Percentiles rank a stretch among this genome's conserved stretches.
phyloP scores from a whole-genome alignment of 1,284 basidiomycete genomes.

The Ustilago esculenta region DNA sequence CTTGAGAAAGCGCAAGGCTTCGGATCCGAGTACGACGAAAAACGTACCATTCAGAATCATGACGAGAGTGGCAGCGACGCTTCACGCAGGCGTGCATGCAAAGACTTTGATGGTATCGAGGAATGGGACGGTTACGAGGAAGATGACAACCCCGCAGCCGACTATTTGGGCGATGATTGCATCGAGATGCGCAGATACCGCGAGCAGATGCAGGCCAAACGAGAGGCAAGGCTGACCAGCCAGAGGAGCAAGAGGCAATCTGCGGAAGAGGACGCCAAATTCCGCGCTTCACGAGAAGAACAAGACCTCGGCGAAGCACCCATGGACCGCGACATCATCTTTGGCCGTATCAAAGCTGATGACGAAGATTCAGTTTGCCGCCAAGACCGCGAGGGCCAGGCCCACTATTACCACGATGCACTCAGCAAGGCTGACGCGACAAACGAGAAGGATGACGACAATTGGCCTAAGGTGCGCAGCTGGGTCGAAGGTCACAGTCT shows the following conservation, averaged over 20 bases:
- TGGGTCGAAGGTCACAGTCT: constrained; percentile 65
- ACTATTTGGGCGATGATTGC: constrained; percentile 64
- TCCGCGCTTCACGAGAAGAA: constrained; percentile 28
- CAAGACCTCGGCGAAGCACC: constrained; percentile 53
- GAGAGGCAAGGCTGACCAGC: constrained; percentile 14
- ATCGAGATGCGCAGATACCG: constrained; percentile 55
- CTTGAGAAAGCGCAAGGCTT: constrained; percentile 50
- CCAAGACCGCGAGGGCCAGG: constrained; percentile 40
- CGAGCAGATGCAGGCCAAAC: constrained; percentile 25
- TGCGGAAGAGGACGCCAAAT: constrained; percentile 15
- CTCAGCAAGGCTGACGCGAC: neutral
- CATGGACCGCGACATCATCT: constrained; percentile 51
- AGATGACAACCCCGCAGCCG: constrained; percentile 49
- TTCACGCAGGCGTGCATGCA: constrained; percentile 10
- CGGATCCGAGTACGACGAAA: constrained; percentile 27
- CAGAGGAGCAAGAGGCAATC: constrained; percentile 19
- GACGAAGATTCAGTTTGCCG: constrained; percentile 46
- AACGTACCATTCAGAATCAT: constrained; percentile 3
- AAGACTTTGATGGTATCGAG: constrained; percentile 51
- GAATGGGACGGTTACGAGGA: constrained; percentile 55
- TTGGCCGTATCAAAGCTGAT: constrained; percentile 25
- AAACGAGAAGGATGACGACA: constrained; percentile 16
- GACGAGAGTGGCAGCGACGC: constrained; percentile 16
- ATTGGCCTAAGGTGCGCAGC: constrained; percentile 53
- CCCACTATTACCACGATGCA: constrained; percentile 2